Evolutionary conservation across 2,329 filamentous ascomycete species (phyloP).

Genomic region (Aspergillus japonicus): DNA sequence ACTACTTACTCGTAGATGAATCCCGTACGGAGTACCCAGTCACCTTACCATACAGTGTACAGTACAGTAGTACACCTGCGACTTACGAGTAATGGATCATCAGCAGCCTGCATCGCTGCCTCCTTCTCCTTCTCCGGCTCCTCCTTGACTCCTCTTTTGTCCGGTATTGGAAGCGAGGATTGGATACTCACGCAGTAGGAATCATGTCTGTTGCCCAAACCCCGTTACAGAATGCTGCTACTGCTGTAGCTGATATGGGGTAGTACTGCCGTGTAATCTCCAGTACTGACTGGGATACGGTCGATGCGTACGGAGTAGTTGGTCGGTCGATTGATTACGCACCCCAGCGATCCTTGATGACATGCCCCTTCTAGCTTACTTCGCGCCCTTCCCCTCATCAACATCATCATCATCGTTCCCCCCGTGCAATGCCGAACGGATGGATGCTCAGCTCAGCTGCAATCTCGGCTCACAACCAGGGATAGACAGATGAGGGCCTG

Average conservation of each 20-base stretch:
- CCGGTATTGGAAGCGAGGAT: neutral
- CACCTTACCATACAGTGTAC: slow-evolving; percentile 1
- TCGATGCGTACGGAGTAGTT: too few species aligned
- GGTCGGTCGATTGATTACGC: neutral
- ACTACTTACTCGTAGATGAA: neutral
- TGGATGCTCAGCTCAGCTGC: neutral
- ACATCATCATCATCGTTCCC: neutral
- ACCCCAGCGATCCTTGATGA: neutral
- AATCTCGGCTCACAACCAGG: neutral
- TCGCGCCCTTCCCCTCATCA: neutral
- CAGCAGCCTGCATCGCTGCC: neutral
- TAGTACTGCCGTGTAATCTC: neutral
- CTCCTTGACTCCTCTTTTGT: neutral
- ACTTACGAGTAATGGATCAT: neutral
- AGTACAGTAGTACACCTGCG: neutral
- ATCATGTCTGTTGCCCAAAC: neutral
- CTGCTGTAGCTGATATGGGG: neutral
- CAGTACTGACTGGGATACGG: neutral
- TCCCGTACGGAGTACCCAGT: neutral
- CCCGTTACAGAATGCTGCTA: neutral
- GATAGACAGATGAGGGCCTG: neutral
- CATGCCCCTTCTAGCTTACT: neutral
- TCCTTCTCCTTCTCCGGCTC: neutral
- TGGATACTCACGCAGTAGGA: neutral
- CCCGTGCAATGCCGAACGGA: neutral